Conservation (phyloP, 208 protist genomes). For the Trypanosoma theileri region DNA sequence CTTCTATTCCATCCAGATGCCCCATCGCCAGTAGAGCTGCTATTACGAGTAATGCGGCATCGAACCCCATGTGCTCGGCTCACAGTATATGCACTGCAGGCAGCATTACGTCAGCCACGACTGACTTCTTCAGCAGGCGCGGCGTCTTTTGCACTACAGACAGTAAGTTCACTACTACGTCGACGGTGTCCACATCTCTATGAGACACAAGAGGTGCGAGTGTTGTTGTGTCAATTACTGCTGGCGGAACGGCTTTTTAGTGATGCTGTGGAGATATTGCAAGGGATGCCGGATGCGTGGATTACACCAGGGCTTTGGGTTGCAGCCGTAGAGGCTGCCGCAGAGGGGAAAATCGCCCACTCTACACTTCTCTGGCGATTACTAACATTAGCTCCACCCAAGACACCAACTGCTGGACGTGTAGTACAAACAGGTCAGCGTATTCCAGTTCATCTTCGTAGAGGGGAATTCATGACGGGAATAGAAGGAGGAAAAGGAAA, state of each 20-base stretch:
- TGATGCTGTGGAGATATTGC: conserved; percentile 44
- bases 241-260: conserved; percentile 42
- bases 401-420: conserved; percentile 10
- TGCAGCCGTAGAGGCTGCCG: conserved; percentile 47
- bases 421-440: conserved; percentile 23
- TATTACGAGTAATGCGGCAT: conserved; percentile 50
- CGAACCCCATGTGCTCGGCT: conserved; percentile 50
- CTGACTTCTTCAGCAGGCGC: conserved; percentile 27
- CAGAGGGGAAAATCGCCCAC: conserved; percentile 58
- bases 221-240: conserved; percentile 53
- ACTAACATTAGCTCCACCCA: conserved; percentile 27
- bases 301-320: conserved; percentile 62
- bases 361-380: conserved; percentile 62
- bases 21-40: conserved; percentile 51
- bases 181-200: conserved; percentile 41
- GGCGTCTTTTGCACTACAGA: conserved; percentile 33
- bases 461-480: not conserved
- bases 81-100: conserved; percentile 40
- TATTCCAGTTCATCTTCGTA: conserved; percentile 2
- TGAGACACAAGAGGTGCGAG: conserved; percentile 33
- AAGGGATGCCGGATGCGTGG: conserved; percentile 42
- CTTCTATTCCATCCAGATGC: conserved; percentile 67
- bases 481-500: no score
- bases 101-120: conserved; percentile 26
- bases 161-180: conserved; percentile 19